Evolutionary conservation across 192 early-diverging fungal genomes (phyloP), one percentile per base, ranked within the genome.

Genomic region (Backusella tuberculispora): DNA sequence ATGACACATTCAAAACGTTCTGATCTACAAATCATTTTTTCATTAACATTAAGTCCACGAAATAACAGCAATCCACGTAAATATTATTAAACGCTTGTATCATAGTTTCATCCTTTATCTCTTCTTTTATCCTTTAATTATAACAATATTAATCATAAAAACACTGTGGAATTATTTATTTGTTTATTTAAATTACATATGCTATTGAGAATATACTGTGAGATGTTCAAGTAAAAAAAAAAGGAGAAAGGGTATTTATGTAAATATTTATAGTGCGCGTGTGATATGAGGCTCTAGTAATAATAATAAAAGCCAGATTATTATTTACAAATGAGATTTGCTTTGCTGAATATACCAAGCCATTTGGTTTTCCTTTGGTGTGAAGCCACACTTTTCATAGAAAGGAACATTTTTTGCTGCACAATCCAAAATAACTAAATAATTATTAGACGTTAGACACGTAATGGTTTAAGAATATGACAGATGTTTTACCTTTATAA

Each of bases 331-430:
- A 10, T 67, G 40, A 6, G 66, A 67, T 41, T 67, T 67, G 40
- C 41, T n/a, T 43, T 67, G 41, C 13, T 60, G 76, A 66, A 87
- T 83, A 48, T 88, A 88, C 88, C 86, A 89, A n/a, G 80, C 87
- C 88, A 89, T 89, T 75, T 89, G 85, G 47, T 83, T 78, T 68
- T 88, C 93, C 86, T 93, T 95, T 47, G 89, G 90, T 10, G 78
- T 82, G 70, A 95, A 95, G 1, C 93, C 94, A 76, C 93, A 95
- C 79, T 95, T 95, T 74, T 90, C 87, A 74, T 95, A 95, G 72
- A 95, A 95, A 14, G 93, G 91, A 38, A 95, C 86, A 77, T 95
- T 95, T 85, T 88, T 84, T 73, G 85, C 78, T 12, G 88, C 84
- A 67, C 88, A 91, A 72, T 85, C 84, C 5, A 88, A 71, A 40